Evolutionary conservation across 208 protist species (phyloP).

Genomic region (Leishmania amazonensis): DNA sequence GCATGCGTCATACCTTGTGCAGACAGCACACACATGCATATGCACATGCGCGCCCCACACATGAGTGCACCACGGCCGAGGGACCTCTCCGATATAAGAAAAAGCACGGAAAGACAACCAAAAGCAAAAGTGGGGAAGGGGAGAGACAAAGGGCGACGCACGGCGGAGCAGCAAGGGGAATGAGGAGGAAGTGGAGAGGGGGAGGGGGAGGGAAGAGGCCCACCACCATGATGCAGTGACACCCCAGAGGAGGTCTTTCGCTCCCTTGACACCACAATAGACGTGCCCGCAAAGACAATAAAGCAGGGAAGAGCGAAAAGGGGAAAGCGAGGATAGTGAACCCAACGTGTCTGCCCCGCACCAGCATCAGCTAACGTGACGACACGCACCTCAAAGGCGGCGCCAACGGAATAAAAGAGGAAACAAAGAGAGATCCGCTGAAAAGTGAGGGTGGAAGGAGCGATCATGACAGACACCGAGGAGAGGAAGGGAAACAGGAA

Average conservation of each 20-base stretch:
- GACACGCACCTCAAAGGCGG: background rate
- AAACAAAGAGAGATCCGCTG: background rate
- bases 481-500: background rate
- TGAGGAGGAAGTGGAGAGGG: background rate
- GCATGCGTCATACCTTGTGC: background rate
- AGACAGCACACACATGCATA: background rate
- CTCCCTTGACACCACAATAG: background rate
- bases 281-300: background rate
- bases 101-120: background rate
- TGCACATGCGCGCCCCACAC: background rate
- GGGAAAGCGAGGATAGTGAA: constrained; percentile 10
- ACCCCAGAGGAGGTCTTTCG: background rate
- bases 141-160: background rate
- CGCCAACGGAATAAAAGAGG: background rate
- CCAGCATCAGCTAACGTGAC: background rate
- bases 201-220: background rate
- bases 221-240: background rate
- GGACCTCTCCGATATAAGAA: background rate
- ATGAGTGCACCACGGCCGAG: background rate
- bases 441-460: background rate
- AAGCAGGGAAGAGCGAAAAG: constrained; percentile 9
- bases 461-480: background rate
- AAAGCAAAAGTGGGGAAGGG: background rate
- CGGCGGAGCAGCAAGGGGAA: background rate
- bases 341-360: background rate